These are phyloP conservation scores for Suillus spraguei DNA, from an alignment of 768 basidiomycete genomes.

Conservation along the genomic window DNA sequence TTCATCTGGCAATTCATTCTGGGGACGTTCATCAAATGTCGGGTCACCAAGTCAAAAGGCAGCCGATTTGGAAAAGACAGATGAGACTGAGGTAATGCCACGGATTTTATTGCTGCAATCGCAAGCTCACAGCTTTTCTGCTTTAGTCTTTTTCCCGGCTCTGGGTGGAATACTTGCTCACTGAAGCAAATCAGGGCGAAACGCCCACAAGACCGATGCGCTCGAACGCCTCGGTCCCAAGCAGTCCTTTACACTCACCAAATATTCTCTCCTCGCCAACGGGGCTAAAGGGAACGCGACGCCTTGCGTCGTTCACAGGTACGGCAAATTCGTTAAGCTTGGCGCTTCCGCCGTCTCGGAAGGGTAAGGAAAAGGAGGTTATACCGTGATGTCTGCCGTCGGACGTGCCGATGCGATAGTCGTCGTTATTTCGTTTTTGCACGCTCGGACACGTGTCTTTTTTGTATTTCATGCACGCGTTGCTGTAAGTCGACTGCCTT, in stretches of 20 bases:
- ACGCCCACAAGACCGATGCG: constrained; percentile 30
- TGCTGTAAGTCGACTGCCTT: background rate
- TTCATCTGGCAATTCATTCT: constrained; percentile 23
- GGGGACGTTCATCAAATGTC: constrained; percentile 28
- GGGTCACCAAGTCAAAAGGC: constrained; percentile 39
- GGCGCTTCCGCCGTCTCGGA: constrained; percentile 40
- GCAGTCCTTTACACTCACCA: constrained; percentile 33
- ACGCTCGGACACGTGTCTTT: constrained; percentile 1
- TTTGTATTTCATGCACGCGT: background rate
- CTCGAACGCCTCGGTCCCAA: constrained; percentile 41
- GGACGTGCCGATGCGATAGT: constrained; percentile 2
- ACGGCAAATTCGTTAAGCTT: constrained; percentile 46
- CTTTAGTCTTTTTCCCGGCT: constrained; percentile 91
- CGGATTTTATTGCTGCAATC: background rate
- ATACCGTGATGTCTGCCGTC: constrained; percentile 11
- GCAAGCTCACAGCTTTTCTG: background rate
- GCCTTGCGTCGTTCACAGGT: constrained; percentile 42
- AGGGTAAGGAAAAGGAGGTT: constrained; percentile 49
- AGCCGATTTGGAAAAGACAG: constrained; percentile 72
- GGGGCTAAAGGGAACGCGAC: constrained; percentile 33
- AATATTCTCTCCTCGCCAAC: constrained; percentile 29
- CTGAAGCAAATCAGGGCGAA: constrained; percentile 67
- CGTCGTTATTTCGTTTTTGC: constrained; percentile 1
- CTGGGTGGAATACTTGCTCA: constrained; percentile 97
- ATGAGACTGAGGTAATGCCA: constrained; percentile 73